phyloP scores from a whole-genome alignment of 805 yeast genomes.

The Cyberlindnera americana region DNA sequence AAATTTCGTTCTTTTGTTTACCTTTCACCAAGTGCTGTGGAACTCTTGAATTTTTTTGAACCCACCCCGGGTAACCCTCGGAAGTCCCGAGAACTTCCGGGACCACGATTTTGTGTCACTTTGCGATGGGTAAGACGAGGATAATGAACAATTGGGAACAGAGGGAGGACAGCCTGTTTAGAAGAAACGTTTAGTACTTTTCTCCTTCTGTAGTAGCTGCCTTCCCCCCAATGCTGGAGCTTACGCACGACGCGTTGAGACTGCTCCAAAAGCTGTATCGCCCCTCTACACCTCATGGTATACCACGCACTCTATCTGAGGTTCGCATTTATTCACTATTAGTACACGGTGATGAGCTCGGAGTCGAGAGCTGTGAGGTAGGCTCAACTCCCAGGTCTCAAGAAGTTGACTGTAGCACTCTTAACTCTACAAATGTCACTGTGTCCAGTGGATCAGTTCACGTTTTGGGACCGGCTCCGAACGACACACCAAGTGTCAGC shows the following conservation, averaged over 20 bases:
- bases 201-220: too few relatives aligned
- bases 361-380: neutral
- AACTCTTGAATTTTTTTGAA: slow-evolving; percentile 1
- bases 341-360: slow-evolving; percentile 1
- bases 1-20: neutral
- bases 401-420: too few relatives aligned
- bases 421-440: too few relatives aligned
- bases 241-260: slow-evolving; percentile 3
- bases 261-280: slow-evolving; percentile 6
- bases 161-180: too few relatives aligned
- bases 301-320: slow-evolving; percentile 1
- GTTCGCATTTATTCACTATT: slow-evolving; percentile 2
- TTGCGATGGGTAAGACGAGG: too few relatives aligned
- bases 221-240: too few relatives aligned
- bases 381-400: neutral
- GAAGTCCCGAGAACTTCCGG: neutral
- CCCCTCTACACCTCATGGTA: neutral
- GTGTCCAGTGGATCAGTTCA: too few relatives aligned
- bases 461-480: too few relatives aligned
- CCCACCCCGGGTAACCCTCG: slow-evolving; percentile 2
- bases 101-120: slow-evolving; percentile 6
- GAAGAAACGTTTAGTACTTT: too few relatives aligned
- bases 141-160: too few relatives aligned
- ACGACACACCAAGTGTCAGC: too few relatives aligned
- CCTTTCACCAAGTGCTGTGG: neutral